Conservation (phyloP, 768 basidiomycete genomes). For the Chalciporus chontae region DNA sequence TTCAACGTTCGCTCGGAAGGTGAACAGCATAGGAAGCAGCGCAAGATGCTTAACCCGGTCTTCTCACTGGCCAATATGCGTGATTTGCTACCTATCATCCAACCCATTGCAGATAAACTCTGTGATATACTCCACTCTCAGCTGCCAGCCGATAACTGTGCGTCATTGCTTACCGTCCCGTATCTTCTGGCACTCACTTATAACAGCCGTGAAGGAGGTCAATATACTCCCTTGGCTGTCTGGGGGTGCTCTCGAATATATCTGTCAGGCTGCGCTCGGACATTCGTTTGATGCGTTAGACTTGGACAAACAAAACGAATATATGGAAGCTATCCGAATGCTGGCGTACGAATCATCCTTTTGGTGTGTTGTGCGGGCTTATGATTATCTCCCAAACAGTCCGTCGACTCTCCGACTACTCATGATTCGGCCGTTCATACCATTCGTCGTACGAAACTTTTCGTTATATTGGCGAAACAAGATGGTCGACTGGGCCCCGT, state of each 20-base stretch:
- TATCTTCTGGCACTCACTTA: background rate
- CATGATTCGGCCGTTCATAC: conserved; percentile 32
- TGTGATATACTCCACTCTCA: conserved; percentile 16
- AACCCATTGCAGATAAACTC: conserved; percentile 31
- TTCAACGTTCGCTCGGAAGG: conserved; percentile 13
- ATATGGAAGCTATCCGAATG: conserved; percentile 27
- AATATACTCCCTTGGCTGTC: conserved; percentile 33
- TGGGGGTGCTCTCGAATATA: conserved; percentile 34
- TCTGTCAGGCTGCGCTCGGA: conserved; percentile 33
- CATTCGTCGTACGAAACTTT: conserved; percentile 27
- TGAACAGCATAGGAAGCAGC: conserved; percentile 30
- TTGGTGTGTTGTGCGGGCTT: background rate
- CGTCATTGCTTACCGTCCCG: background rate
- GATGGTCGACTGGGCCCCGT: conserved; percentile 32
- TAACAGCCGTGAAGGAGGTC: conserved; percentile 27
- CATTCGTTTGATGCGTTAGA: conserved; percentile 32
- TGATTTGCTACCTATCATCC: conserved; percentile 27
- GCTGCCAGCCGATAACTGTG: conserved; percentile 24
- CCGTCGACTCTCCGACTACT: conserved; percentile 23
- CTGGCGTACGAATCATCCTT: conserved; percentile 26
- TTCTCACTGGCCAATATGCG: conserved; percentile 31
- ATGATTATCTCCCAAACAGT: conserved; percentile 12
- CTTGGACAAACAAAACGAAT: conserved; percentile 21
- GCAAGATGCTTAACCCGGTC: conserved; percentile 34
- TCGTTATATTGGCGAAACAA: conserved; percentile 31